Base-by-base conservation (phyloP, 2,329 filamentous ascomycete genomes). In the Alternaria postmessia region DNA sequence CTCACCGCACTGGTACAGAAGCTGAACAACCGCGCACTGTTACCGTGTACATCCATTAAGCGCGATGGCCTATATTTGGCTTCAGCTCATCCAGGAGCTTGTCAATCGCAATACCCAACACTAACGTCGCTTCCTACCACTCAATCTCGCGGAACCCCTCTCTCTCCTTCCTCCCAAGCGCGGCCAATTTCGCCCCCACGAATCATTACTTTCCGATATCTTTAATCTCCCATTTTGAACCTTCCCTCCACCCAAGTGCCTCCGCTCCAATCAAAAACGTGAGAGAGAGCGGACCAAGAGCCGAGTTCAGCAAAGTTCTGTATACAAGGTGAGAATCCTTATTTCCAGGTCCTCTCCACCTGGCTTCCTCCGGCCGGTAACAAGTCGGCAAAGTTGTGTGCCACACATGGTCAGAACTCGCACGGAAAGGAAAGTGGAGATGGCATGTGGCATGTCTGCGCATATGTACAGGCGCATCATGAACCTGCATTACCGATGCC, bases 131-230 rank as follows among this genome's bases (percentile, higher is more conserved):
- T 48, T 48, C 18, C 30, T 24, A 34, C 38, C 3, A 49, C 12
- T 26, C 30, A 20, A 48, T 48, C 12, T 36, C 46, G 30, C 46
- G 46, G 46, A 48, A 36, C 18, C 46, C 20, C 30, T 12, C 30
- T 18, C 46, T 24, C 20, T 18, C 14, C 39, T 9, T 41, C 18
- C 39, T 24, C 7, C 30, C 30, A 36, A 49, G 46, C 46, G 32
- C 46, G 32, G 46, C 46, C 46, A 49, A 49, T 36, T 49, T 49
- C 30, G 46, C 46, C 46, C 46, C 46, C 46, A 49, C 46, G 46
- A 49, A 49, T 49, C 46, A 38, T 49, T 49, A 24, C 24, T 26
- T 36, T 16, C 32, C 46, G 20, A 20, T 42, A 24, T 24, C 46
- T 36, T 36, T 49, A 36, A 36, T 49, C 32, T 49, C 46, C 46